A percentile compares a stretch with the other conserved stretches of the same genome.
Evolutionary conservation across 2,329 filamentous ascomycete genomes (phyloP).

Genomic region (Pseudohalonectria lignicola): DNA sequence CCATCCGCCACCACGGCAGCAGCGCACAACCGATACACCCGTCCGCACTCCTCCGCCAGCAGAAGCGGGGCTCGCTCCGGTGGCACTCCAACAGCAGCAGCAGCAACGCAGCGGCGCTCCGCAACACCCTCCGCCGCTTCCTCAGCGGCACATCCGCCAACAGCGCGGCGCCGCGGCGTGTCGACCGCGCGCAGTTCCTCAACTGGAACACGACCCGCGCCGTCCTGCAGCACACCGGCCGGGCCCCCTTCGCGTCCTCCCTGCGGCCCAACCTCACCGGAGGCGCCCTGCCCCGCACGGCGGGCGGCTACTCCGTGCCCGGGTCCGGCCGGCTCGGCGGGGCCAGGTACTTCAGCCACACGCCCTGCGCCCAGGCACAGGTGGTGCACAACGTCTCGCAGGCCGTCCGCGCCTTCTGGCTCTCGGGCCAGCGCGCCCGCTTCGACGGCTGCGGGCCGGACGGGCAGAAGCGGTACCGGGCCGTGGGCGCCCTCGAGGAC

Average conservation of each 20-base stretch:
- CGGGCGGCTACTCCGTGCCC: constrained; percentile 72
- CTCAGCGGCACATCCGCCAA: constrained; percentile 27
- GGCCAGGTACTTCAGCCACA: constrained; percentile 81
- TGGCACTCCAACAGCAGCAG: constrained; percentile 36
- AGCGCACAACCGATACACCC: constrained; percentile 38
- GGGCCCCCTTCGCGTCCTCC: constrained; percentile 78
- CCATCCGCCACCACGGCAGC: constrained; percentile 19
- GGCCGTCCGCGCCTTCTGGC: constrained; percentile 81
- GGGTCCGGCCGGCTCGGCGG: constrained; percentile 54
- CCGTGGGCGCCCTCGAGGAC: constrained; percentile 65
- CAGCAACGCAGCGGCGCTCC: constrained; percentile 28
- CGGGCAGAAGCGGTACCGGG: constrained; percentile 70
- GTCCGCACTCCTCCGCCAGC: constrained; percentile 35
- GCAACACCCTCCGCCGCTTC: constrained; percentile 32
- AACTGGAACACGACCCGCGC: constrained; percentile 36
- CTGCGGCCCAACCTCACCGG: constrained; percentile 88
- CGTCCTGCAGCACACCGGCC: constrained; percentile 53
- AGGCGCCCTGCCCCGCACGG: constrained; percentile 70
- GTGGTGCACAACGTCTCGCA: constrained; percentile 93
- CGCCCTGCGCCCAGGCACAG: constrained; percentile 73
- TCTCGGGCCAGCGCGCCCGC: constrained; percentile 80
- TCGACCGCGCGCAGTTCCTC: constrained; percentile 38
- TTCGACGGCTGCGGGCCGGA: constrained; percentile 68
- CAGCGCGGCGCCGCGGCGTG: constrained; percentile 19
- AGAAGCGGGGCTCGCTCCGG: constrained; percentile 28